phyloP scores from a whole-genome alignment of 768 basidiomycete genomes.

The Podaxis sp. region DNA sequence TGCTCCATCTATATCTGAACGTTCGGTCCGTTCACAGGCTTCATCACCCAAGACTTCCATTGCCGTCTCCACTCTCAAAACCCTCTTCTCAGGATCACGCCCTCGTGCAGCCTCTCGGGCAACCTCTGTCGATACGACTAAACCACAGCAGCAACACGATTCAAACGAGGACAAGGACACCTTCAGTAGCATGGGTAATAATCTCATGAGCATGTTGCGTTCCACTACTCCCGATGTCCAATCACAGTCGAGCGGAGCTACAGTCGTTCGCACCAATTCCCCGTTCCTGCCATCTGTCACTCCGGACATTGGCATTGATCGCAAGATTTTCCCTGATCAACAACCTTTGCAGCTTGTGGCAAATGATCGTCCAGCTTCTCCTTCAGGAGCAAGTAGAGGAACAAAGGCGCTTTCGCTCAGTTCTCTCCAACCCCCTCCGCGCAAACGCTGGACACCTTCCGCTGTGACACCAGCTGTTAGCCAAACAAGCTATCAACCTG shows the following conservation, averaged over 20 bases:
- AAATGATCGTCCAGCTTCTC: constrained; percentile 30
- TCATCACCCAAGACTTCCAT: constrained; percentile 38
- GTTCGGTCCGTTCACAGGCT: constrained; percentile 42
- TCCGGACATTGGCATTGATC: constrained; percentile 35
- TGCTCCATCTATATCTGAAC: constrained; percentile 46
- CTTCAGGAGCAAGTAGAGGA: constrained; percentile 24
- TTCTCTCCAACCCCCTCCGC: constrained; percentile 49
- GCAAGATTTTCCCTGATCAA: constrained; percentile 31
- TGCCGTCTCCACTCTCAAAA: constrained; percentile 59
- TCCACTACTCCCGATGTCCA: constrained; percentile 35
- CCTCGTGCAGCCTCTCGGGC: constrained; percentile 59
- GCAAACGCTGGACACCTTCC: constrained; percentile 45
- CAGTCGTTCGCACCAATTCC: constrained; percentile 30
- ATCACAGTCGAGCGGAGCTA: constrained; percentile 22
- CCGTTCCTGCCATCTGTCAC: constrained; percentile 31
- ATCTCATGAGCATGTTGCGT: constrained; percentile 52
- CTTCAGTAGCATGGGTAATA: constrained; percentile 55
- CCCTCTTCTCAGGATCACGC: constrained; percentile 52
- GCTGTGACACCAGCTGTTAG: background rate
- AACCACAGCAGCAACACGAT: constrained; percentile 30
- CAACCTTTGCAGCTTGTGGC: constrained; percentile 25
- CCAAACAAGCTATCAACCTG: constrained; percentile 13
- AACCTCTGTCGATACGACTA: constrained; percentile 41
- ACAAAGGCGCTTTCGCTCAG: constrained; percentile 34
- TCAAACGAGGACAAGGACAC: constrained; percentile 44